phyloP scores from a whole-genome alignment of 352 stramenopile genomes.

The Elongisporangium senticosum region DNA sequence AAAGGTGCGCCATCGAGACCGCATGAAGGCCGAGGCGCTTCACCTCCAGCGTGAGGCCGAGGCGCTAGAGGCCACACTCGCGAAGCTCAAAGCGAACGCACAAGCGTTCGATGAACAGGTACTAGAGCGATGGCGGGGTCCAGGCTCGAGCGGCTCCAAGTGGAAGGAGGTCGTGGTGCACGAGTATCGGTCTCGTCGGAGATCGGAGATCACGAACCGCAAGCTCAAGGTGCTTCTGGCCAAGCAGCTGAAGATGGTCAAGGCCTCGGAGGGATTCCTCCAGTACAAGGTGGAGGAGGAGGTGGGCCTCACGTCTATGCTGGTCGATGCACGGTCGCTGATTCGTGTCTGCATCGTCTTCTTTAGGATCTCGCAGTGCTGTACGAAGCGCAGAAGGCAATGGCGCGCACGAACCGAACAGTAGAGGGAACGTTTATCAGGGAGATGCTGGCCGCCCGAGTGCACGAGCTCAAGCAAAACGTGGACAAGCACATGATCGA shows the following conservation, averaged over 20 bases:
- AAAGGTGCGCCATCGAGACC: background rate
- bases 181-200: conserved; percentile 23
- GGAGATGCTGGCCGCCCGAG: background rate
- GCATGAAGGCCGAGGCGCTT: background rate
- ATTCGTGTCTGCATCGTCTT: no score
- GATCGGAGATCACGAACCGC: conserved; percentile 22
- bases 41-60: background rate
- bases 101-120: background rate
- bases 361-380: background rate
- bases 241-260: conserved; percentile 20
- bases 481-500: background rate
- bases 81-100: background rate
- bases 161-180: conserved; percentile 8
- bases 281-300: conserved; percentile 1
- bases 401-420: background rate
- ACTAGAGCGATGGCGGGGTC: background rate
- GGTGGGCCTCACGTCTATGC: background rate
- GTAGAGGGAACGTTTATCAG: background rate
- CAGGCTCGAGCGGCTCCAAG: no score
- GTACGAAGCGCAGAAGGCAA: background rate
- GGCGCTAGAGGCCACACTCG: background rate
- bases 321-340: no score
- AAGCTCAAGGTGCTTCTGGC: conserved; percentile 17
- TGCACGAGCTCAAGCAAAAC: background rate
- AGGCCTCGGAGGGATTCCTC: conserved; percentile 7